Conservation (phyloP, 1,284 basidiomycete species). For the Rugosomyces carneus region DNA sequence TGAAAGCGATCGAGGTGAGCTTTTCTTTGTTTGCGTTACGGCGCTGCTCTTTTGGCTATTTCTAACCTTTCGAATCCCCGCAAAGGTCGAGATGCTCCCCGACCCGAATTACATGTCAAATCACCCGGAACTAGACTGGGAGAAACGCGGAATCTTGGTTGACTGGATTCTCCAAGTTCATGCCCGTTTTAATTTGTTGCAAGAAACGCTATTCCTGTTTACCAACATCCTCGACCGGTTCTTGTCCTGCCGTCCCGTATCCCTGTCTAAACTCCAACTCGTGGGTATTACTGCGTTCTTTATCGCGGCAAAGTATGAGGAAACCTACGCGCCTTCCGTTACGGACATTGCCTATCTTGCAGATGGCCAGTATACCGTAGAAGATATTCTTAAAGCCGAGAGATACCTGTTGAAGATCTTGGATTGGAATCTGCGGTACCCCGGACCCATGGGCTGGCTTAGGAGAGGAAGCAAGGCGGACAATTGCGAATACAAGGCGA, state of each 20-base stretch:
- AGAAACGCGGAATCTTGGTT: constrained; percentile 89
- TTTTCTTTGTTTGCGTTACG: constrained; percentile 6
- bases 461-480: constrained; percentile 93
- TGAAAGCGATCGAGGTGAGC: constrained; percentile 68
- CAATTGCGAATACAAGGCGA: constrained; percentile 94
- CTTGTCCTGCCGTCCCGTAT: constrained; percentile 85
- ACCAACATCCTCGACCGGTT: constrained; percentile 97
- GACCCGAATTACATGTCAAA: constrained; percentile 87
- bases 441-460: constrained; percentile 92
- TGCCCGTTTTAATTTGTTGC: constrained; percentile 86
- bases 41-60: too few species aligned
- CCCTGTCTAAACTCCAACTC: constrained; percentile 89
- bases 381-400: constrained; percentile 92
- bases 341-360: constrained; percentile 84
- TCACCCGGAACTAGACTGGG: constrained; percentile 89
- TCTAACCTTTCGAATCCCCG: too few species aligned
- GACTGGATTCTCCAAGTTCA: constrained; percentile 99
- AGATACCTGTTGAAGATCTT: constrained; percentile 89
- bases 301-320: constrained; percentile 93
- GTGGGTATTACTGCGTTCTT: constrained; percentile 95
- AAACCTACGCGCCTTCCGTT: constrained; percentile 89
- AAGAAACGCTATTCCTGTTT: constrained; percentile 94
- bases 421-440: constrained; percentile 89
- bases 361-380: constrained; percentile 81
- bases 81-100: too few species aligned